A percentile compares a stretch with the other conserved stretches of the same genome.
Evolutionary conservation across 495 filamentous ascomycete genomes (phyloP).

Genomic region (Polyplosphaeria fusca): DNA sequence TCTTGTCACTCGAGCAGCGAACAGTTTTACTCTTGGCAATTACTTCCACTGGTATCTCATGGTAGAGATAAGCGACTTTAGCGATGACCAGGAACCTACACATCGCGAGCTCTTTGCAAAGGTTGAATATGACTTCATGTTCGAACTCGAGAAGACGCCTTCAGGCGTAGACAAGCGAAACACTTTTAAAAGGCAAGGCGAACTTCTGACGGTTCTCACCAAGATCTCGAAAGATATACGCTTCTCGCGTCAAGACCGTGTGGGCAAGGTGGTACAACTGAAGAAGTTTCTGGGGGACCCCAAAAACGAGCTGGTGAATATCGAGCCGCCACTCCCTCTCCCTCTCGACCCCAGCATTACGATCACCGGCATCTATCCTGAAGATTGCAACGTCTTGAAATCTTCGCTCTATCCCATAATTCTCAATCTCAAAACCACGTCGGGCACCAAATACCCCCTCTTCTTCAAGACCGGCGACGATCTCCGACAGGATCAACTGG

Average conservation of each 20-base stretch:
- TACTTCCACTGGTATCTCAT: slow-evolving; percentile 98
- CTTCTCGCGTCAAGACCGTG: slow-evolving; percentile 69
- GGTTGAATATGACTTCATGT: slow-evolving; percentile 94
- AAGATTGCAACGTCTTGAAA: slow-evolving; percentile 91
- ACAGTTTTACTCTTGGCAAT: slow-evolving; percentile 86
- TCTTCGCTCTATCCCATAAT: slow-evolving; percentile 86
- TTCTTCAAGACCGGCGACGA: slow-evolving; percentile 98
- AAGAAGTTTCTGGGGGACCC: slow-evolving; percentile 82
- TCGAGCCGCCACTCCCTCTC: slow-evolving; percentile 83
- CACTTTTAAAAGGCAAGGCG: slow-evolving; percentile 79
- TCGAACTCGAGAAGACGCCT: slow-evolving; percentile 62
- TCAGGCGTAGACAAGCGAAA: slow-evolving; percentile 68
- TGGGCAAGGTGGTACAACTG: slow-evolving; percentile 74
- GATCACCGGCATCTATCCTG: slow-evolving; percentile 74
- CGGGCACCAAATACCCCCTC: slow-evolving; percentile 76
- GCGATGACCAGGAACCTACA: slow-evolving; percentile 62
- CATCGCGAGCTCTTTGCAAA: slow-evolving; percentile 83
- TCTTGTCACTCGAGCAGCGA: slow-evolving; percentile 77
- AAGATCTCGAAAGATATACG: slow-evolving; percentile 90
- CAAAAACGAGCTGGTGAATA: slow-evolving; percentile 76
- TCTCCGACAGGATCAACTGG: slow-evolving; percentile 92
- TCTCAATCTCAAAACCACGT: slow-evolving; percentile 80
- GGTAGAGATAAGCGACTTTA: slow-evolving; percentile 89
- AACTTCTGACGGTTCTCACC: slow-evolving; percentile 79
- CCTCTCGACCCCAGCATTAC: slow-evolving; percentile 82